Percentiles rank a stretch among this genome's conserved stretches.
Evolutionary conservation across 2,329 filamentous ascomycete genomes (phyloP).

Genomic region (Setomelanomma holmii): DNA sequence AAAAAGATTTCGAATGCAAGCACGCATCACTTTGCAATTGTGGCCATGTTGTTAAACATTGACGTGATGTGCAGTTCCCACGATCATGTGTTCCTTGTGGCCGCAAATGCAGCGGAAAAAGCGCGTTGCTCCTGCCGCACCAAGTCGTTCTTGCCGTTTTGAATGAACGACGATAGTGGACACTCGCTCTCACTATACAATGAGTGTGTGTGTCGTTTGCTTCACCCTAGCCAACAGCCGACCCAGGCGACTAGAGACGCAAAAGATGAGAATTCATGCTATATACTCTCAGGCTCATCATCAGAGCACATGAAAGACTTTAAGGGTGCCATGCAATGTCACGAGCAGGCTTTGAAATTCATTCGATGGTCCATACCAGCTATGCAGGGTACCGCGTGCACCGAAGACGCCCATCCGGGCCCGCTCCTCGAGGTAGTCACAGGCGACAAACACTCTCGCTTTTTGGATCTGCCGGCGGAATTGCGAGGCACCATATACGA

Average conservation of each 20-base stretch:
- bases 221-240: no score
- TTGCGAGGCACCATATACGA: slow-evolving; percentile 19
- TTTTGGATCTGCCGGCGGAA: slow-evolving; percentile 23
- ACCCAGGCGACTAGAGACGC: no score
- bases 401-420: slow-evolving; percentile 90
- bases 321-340: slow-evolving; percentile 87
- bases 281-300: slow-evolving; percentile 69
- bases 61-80: neutral
- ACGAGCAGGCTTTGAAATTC: slow-evolving; percentile 86
- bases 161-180: no score
- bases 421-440: no score
- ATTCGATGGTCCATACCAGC: slow-evolving; percentile 89
- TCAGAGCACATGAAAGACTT: slow-evolving; percentile 87
- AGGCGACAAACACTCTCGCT: slow-evolving; percentile 29
- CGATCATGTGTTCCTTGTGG: no score
- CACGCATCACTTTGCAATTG: slow-evolving; percentile 1
- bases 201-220: no score
- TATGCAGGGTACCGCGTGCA: slow-evolving; percentile 92
- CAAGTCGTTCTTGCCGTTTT: no score
- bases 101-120: no score
- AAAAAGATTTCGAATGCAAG: slow-evolving; percentile 28
- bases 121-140: neutral
- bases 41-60: neutral
- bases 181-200: no score
- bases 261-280: no score